Conservation (phyloP, 202 grass and related monocot species). For the Setaria viridis region DNA sequence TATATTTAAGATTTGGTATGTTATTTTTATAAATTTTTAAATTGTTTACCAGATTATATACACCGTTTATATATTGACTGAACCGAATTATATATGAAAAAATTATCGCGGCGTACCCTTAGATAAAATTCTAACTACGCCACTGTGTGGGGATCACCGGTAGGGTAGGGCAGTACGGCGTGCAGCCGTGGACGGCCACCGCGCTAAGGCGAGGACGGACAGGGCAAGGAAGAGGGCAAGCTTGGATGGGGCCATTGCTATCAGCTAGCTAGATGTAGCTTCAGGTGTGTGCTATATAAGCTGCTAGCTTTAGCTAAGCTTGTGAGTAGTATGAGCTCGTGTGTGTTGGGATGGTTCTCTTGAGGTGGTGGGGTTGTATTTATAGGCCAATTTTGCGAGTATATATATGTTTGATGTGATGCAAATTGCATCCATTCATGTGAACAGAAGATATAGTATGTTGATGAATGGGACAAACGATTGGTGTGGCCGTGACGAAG, state of each 20-base stretch:
- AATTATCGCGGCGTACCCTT: too few relatives aligned
- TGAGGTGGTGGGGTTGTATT: not conserved
- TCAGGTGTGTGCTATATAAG: too few relatives aligned
- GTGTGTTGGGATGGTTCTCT: not conserved
- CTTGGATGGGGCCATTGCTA: slow-evolving; percentile 21
- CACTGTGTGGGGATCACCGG: not conserved
- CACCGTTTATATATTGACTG: too few relatives aligned
- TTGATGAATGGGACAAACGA: not conserved
- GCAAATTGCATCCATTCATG: not conserved
- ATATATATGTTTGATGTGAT: not conserved
- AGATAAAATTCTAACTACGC: too few relatives aligned
- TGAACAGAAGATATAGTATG: not conserved
- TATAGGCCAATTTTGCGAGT: not conserved
- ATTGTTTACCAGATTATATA: too few relatives aligned
- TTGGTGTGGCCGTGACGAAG: not conserved
- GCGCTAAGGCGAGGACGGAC: slow-evolving; percentile 28
- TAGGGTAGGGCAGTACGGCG: slow-evolving; percentile 32
- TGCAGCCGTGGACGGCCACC: slow-evolving; percentile 37
- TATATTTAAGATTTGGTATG: too few relatives aligned
- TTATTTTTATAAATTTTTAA: too few relatives aligned
- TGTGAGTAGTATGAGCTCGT: not conserved
- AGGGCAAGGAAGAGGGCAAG: slow-evolving; percentile 38
- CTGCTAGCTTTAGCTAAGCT: not conserved
- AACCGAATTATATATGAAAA: too few relatives aligned
- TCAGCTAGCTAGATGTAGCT: not conserved